Conservation (phyloP, 495 filamentous ascomycete genomes). For the Hyaloscypha hepaticicola region DNA sequence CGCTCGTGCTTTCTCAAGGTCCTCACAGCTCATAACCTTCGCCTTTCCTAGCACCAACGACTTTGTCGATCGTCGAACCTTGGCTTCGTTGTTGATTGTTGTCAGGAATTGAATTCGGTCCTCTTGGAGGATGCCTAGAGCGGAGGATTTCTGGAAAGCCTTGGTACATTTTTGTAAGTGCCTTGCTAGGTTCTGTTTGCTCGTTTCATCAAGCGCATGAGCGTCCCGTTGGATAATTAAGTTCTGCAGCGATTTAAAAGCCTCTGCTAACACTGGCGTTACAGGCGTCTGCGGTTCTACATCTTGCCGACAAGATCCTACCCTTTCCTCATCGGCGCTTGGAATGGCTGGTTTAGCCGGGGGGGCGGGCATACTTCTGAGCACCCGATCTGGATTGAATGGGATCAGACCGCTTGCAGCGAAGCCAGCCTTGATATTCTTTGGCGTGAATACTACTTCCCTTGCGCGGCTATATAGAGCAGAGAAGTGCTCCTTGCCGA, state of each 20-base stretch:
- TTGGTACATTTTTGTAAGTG: constrained; percentile 29
- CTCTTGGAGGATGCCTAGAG: background rate
- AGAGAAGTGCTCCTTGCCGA: constrained; percentile 7
- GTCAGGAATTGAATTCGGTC: constrained; percentile 7
- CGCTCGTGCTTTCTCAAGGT: constrained; percentile 38
- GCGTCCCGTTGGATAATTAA: constrained; percentile 34
- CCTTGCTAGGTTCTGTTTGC: constrained; percentile 30
- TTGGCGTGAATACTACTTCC: background rate
- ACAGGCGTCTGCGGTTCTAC: background rate
- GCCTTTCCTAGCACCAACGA: constrained; percentile 22
- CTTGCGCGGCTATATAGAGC: constrained; percentile 30
- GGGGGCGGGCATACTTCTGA: background rate
- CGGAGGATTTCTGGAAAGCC: constrained; percentile 20
- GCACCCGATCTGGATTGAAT: background rate
- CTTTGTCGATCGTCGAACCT: constrained; percentile 31
- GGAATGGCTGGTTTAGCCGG: background rate
- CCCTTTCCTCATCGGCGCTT: background rate
- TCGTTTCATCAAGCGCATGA: constrained; percentile 31
- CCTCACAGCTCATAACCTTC: constrained; percentile 41
- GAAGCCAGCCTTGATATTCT: background rate
- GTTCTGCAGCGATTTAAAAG: constrained; percentile 29
- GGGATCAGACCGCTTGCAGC: background rate
- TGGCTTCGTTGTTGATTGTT: constrained; percentile 13
- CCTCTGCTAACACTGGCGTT: constrained; percentile 21
- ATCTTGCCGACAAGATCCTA: background rate